phyloP scores from a whole-genome alignment of 2,329 filamentous ascomycete species.

The Ophiosphaerella herpotricha region DNA sequence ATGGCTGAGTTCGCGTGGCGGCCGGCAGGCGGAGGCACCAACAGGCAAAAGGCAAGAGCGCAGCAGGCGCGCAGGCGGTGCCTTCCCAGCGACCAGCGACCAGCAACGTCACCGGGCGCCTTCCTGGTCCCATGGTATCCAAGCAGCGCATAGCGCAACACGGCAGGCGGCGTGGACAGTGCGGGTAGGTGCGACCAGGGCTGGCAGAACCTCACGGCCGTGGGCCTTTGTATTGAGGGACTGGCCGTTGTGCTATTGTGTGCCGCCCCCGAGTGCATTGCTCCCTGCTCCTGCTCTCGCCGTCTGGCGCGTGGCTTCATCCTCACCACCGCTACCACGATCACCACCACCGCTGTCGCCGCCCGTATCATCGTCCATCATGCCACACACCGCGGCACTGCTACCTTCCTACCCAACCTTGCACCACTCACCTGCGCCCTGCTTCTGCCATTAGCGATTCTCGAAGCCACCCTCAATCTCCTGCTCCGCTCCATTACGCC shows the following conservation, averaged over 20 bases:
- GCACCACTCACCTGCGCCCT: conserved; percentile 1
- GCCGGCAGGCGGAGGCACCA: conserved; percentile 3
- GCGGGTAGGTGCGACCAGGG: conserved; percentile 5
- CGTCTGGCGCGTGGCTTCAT: conserved; percentile 25
- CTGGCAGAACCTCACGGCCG: background rate
- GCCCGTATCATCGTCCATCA: background rate
- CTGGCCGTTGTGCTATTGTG: too few species aligned
- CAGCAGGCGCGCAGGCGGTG: conserved; percentile 15
- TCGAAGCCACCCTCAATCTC: conserved; percentile 4
- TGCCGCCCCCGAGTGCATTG: background rate
- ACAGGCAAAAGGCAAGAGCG: conserved; percentile 5
- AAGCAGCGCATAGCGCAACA: conserved; percentile 3
- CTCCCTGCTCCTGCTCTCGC: conserved; percentile 2
- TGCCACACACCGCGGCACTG: conserved; percentile 8
- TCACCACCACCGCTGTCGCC: too few species aligned
- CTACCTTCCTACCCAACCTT: conserved; percentile 6
- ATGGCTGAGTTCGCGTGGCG: conserved; percentile 12
- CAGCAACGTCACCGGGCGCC: conserved; percentile 31
- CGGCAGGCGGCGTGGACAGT: conserved; percentile 10
- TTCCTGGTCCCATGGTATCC: background rate
- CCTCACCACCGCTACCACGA: background rate
- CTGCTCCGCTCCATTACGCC: background rate
- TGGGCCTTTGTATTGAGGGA: too few species aligned
- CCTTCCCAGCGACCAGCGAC: conserved; percentile 10
- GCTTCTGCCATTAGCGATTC: conserved; percentile 7